Conservation (phyloP, 306 rosid genomes). For the Dryas octopetala region DNA sequence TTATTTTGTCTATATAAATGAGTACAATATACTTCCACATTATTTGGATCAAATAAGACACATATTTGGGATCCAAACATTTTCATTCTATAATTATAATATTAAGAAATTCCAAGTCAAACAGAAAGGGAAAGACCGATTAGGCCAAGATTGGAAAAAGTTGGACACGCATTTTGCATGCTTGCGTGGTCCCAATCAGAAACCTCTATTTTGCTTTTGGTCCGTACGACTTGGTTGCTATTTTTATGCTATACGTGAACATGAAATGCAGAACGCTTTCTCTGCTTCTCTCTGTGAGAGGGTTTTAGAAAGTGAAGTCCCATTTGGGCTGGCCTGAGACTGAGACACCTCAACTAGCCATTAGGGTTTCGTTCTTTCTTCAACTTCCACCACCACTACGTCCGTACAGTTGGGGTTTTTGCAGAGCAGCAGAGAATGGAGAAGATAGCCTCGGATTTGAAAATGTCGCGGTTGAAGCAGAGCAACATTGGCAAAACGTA, state of each 20-base stretch:
- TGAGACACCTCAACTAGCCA: too few relatives aligned
- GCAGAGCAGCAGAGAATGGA: not conserved
- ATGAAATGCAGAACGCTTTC: too few relatives aligned
- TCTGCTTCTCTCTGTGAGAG: not conserved
- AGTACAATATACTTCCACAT: too few relatives aligned
- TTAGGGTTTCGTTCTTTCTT: not conserved
- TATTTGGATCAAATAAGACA: too few relatives aligned
- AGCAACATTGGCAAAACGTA: not conserved
- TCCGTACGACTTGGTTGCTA: too few relatives aligned
- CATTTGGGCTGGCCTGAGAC: too few relatives aligned
- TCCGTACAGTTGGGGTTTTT: not conserved
- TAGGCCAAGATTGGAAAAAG: too few relatives aligned
- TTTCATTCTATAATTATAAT: not conserved
- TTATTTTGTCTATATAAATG: too few relatives aligned
- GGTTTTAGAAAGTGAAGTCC: not conserved
- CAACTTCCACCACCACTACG: not conserved
- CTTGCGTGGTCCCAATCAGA: not conserved
- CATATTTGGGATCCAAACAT: not conserved
- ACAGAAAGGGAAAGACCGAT: not conserved
- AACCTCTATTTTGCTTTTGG: too few relatives aligned
- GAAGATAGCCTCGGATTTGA: not conserved
- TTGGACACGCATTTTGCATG: not conserved
- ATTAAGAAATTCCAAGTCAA: not conserved
- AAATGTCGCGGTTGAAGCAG: not conserved
- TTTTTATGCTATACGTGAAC: too few relatives aligned